Evolutionary conservation across 768 basidiomycete genomes (phyloP).

Genomic region (Auricularia cornea): DNA sequence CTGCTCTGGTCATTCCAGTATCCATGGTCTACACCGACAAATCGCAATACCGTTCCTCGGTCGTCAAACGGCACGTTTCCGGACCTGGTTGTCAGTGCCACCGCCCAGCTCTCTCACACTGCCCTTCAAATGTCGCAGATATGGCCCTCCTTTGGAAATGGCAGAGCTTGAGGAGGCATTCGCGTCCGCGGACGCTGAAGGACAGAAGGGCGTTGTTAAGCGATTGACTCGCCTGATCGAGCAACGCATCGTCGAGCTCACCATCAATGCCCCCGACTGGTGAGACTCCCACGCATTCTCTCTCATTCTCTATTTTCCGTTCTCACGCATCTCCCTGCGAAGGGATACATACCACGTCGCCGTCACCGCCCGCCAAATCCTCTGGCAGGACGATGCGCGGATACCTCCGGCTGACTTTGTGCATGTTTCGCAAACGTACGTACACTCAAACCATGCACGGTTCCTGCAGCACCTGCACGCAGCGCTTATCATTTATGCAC

Average conservation of each 20-base stretch:
- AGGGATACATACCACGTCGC: slow-evolving; percentile 90
- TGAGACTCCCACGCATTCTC: slow-evolving; percentile 13
- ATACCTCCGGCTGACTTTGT: slow-evolving; percentile 80
- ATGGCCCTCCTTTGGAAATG: slow-evolving; percentile 71
- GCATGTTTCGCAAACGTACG: slow-evolving; percentile 75
- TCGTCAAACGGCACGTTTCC: slow-evolving; percentile 58
- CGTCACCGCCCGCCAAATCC: slow-evolving; percentile 83
- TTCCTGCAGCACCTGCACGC: neutral
- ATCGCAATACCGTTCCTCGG: slow-evolving; percentile 86
- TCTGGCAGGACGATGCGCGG: slow-evolving; percentile 79
- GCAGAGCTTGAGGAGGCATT: slow-evolving; percentile 72
- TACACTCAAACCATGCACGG: neutral
- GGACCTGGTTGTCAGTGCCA: slow-evolving; percentile 4
- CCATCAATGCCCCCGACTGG: slow-evolving; percentile 94
- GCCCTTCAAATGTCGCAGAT: slow-evolving; percentile 39
- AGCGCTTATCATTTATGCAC: too few relatives aligned
- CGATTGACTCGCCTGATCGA: slow-evolving; percentile 71
- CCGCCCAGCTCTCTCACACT: neutral
- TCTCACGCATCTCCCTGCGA: neutral
- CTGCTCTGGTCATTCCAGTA: slow-evolving; percentile 66
- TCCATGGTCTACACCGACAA: slow-evolving; percentile 95
- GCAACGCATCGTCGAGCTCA: slow-evolving; percentile 58
- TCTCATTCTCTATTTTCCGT: neutral
- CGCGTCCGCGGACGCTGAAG: slow-evolving; percentile 56
- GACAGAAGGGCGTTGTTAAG: slow-evolving; percentile 75